phyloP scores from a whole-genome alignment of 192 early-diverging fungal genomes.

The Backusella mclennaniae region DNA sequence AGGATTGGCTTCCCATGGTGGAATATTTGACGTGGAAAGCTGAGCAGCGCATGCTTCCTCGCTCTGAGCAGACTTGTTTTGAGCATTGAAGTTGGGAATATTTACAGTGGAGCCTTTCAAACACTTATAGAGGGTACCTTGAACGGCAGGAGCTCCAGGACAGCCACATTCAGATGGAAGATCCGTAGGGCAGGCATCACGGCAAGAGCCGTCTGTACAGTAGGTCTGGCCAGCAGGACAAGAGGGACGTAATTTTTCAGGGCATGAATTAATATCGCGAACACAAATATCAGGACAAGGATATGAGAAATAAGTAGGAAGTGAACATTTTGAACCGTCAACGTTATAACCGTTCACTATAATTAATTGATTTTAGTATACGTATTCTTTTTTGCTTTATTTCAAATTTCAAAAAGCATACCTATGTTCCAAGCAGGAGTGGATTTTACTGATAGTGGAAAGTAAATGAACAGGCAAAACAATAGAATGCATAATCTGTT shows the following conservation, averaged over 20 bases:
- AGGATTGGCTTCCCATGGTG: slow-evolving; percentile 15
- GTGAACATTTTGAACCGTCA: slow-evolving; percentile 44
- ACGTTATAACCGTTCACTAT: slow-evolving; percentile 50
- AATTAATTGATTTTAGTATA: background rate
- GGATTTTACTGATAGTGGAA: background rate
- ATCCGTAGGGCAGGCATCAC: slow-evolving; percentile 32
- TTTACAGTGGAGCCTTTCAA: background rate
- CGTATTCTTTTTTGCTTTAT: background rate
- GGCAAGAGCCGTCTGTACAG: slow-evolving; percentile 52
- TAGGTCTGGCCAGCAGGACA: slow-evolving; percentile 43
- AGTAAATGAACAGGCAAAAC: background rate
- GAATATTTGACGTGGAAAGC: background rate
- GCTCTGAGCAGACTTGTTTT: slow-evolving; percentile 28
- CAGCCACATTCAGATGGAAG: slow-evolving; percentile 32
- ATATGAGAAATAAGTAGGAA: slow-evolving; percentile 36
- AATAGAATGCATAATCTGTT: background rate
- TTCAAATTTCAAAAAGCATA: slow-evolving; percentile 4
- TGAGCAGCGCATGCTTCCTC: slow-evolving; percentile 14
- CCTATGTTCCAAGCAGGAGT: slow-evolving; percentile 24
- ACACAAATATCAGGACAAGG: slow-evolving; percentile 54
- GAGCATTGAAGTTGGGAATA: slow-evolving; percentile 27
- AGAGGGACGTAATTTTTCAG: slow-evolving; percentile 22
- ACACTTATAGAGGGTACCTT: slow-evolving; percentile 28
- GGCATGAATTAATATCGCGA: slow-evolving; percentile 40
- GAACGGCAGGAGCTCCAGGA: slow-evolving; percentile 26